Base-by-base conservation (phyloP, 495 filamentous ascomycete genomes). In the Annulohypoxylon moriforme region DNA sequence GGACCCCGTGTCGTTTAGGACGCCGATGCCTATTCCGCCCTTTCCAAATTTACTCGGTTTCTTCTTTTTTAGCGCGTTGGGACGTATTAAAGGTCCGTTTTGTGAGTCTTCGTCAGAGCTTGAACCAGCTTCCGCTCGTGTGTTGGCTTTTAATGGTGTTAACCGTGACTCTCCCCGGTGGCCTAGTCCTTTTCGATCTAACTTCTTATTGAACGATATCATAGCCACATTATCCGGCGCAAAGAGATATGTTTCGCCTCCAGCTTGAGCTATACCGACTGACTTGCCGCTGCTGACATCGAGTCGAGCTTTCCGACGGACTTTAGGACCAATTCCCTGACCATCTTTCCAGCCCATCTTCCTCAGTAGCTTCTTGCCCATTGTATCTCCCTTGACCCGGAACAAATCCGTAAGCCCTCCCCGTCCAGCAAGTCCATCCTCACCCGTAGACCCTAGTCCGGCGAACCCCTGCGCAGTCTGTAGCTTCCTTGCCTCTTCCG, bases 321-420 rank as follows among this genome's bases (percentile, higher is more conserved):
- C 82, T 76, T 93, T 97, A 31, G 94, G 94, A 2, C 96, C 96
- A 57, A 98, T 87, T 1, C 96, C 96, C 77, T 98, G 94, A 0
- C 94, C 96, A 59, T 94, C 92, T 66, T 91, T 91, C 96, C 96
- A 99, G 11, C 96, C 96, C 96, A 99, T 98, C 75, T 87, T 92
- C 78, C 91, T 93, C 69, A 98, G 80, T 3, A 99, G 82, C 72
- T 93, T 96, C 20, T 92, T 86, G 13, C 96, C 96, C 86, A 97
- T 94, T 0, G 93, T 98, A 61, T 97, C 94, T 18, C 94, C 93
- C 10, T 87, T 86, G 8, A 85, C 78, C 42, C 88, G 88, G 71
- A 98, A 87, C 0, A 98, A 76, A 74, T 94, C 94, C 81, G 93
- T 88, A 27, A 97, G 81, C 33, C 87, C 84, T 7, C 71, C 75